phyloP scores from a whole-genome alignment of 345 rosid genomes.

The Carallia pectinifolia region DNA sequence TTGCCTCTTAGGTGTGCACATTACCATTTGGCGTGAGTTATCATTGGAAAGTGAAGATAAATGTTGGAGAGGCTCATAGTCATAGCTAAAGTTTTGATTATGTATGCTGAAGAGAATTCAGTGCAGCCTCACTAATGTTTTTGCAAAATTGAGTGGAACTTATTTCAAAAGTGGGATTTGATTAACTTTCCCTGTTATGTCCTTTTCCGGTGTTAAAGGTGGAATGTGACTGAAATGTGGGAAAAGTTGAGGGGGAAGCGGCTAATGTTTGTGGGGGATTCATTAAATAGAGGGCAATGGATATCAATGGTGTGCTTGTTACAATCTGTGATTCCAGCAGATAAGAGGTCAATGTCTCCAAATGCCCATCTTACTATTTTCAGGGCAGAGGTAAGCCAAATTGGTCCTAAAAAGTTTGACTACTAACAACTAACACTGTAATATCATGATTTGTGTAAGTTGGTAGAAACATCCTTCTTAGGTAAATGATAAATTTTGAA shows the following conservation, averaged over 20 bases:
- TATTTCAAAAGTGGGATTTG: neutral
- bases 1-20: too few species aligned
- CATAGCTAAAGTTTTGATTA: too few species aligned
- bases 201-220: conserved; percentile 39
- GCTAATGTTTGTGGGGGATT: conserved; percentile 98
- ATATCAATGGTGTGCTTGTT: conserved; percentile 92
- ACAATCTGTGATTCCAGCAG: conserved; percentile 72
- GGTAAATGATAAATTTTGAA: conserved; percentile 5
- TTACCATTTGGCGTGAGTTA: too few species aligned
- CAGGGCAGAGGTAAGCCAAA: conserved; percentile 71
- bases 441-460: neutral
- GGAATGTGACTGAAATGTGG: conserved; percentile 88
- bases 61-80: too few species aligned
- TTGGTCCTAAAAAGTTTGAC: too few species aligned
- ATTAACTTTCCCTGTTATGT: neutral
- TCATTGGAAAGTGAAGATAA: too few species aligned
- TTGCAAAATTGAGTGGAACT: neutral
- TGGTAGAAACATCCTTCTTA: neutral
- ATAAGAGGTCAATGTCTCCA: conserved; percentile 80
- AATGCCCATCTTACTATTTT: conserved; percentile 88
- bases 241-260: conserved; percentile 94
- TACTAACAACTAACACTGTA: too few species aligned
- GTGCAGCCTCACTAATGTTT: neutral
- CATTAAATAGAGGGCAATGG: conserved; percentile 96
- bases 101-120: neutral